phyloP scores from a whole-genome alignment of 139 green algal genomes.

The Pedinophyceae sp. region DNA sequence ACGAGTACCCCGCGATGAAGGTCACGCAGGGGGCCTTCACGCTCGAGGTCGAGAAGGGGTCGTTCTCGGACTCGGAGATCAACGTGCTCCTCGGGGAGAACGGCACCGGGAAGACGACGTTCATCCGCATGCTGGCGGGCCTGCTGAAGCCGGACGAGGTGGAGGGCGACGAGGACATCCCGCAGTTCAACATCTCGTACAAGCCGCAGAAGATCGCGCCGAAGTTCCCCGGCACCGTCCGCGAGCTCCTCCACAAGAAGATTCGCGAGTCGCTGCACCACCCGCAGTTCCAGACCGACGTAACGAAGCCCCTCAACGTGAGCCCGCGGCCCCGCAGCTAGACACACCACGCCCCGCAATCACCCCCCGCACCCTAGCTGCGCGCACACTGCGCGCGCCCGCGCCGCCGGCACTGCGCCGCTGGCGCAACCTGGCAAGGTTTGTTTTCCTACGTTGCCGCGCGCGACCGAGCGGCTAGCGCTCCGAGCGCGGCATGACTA shows the following conservation, averaged over 20 bases:
- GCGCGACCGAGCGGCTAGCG: no score
- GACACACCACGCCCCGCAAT: no score
- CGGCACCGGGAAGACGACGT: conserved; percentile 96
- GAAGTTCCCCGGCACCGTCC: conserved; percentile 85
- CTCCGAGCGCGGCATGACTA: no score
- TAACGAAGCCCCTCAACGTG: conserved; percentile 77
- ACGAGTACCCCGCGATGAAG: conserved; percentile 81
- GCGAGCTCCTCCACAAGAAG: conserved; percentile 88
- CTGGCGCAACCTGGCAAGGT: no score
- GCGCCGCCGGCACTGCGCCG: no score
- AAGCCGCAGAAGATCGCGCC: conserved; percentile 99
- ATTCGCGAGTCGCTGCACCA: conserved; percentile 7
- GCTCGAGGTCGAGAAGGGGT: conserved; percentile 14
- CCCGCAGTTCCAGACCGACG: conserved; percentile 32
- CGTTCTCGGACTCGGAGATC: conserved; percentile 64
- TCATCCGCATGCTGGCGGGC: conserved; percentile 95
- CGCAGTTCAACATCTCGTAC: conserved; percentile 77
- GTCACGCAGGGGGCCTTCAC: conserved; percentile 76
- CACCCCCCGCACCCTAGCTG: no score
- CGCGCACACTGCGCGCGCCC: no score
- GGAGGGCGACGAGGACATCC: conserved; percentile 37
- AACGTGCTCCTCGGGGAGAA: conserved; percentile 98
- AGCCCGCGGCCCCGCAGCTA: no score
- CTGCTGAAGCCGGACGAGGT: conserved; percentile 44
- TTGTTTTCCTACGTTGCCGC: no score